Evolutionary conservation across 73 alveolate genomes (phyloP).

Genomic region (Paramecium biaurelia): DNA sequence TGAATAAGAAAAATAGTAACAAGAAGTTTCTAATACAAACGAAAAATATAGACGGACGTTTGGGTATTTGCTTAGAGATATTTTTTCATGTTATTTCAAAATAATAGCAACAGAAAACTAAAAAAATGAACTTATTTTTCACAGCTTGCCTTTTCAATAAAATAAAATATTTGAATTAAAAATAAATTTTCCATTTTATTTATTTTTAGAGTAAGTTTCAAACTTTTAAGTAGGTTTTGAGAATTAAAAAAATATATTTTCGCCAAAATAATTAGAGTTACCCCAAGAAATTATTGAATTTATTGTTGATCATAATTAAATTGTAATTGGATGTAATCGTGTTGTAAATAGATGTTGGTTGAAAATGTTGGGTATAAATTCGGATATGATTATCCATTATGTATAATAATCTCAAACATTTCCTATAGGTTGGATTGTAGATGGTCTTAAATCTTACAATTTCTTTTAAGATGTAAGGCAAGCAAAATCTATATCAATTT

Average conservation of each 20-base stretch:
- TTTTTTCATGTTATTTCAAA: neutral
- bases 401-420: neutral
- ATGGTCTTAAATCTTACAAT: neutral
- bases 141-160: neutral
- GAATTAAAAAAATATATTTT: neutral
- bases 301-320: neutral
- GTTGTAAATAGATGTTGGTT: neutral
- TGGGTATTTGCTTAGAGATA: neutral
- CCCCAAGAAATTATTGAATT: neutral
- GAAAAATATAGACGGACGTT: neutral
- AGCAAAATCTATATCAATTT: neutral
- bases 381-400: neutral
- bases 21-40: neutral
- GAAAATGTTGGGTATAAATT: neutral
- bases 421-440: neutral
- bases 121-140: neutral
- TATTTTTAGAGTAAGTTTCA: neutral
- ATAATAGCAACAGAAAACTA: neutral
- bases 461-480: neutral
- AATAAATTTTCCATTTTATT: neutral
- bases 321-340: neutral
- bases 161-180: neutral
- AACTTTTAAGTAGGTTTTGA: neutral
- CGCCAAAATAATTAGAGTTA: neutral
- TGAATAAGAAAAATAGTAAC: neutral